Conservation (phyloP, 2,329 filamentous ascomycete species). For the Moelleriella libera region DNA sequence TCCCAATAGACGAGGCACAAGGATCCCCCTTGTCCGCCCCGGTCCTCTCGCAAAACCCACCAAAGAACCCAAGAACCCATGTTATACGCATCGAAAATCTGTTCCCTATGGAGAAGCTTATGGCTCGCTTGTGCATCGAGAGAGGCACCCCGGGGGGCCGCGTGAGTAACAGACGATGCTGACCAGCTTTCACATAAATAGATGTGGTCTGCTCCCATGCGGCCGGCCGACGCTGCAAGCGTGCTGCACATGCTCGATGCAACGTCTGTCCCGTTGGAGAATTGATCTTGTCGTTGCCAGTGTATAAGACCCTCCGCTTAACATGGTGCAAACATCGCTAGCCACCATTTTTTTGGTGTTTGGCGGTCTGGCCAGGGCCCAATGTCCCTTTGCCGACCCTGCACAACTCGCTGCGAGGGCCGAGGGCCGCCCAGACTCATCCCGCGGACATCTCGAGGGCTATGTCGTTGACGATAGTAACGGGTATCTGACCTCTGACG, state of each 20-base stretch:
- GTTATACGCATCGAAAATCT: too few species aligned
- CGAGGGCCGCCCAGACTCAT: constrained; percentile 7
- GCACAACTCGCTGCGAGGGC: constrained; percentile 11
- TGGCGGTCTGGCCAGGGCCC: constrained; percentile 11
- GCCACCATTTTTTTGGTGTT: constrained; percentile 12
- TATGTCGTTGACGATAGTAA: constrained; percentile 38
- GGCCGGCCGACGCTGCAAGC: neutral
- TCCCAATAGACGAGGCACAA: too few species aligned
- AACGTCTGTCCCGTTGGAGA: neutral
- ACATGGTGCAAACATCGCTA: constrained; percentile 12
- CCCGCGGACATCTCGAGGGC: constrained; percentile 16
- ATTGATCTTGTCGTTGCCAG: neutral
- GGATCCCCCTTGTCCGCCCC: too few species aligned
- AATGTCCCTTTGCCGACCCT: constrained; percentile 20
- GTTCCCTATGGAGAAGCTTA: too few species aligned
- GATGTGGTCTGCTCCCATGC: neutral
- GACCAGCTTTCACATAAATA: neutral
- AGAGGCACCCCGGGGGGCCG: neutral
- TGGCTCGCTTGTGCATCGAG: too few species aligned
- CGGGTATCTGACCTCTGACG: constrained; percentile 48
- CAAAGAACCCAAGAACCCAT: too few species aligned
- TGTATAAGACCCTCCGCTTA: neutral
- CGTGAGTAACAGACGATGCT: neutral
- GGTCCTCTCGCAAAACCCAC: too few species aligned
- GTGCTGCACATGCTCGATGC: neutral